Percentiles rank a stretch among this genome's conserved stretches.
Evolutionary conservation across 1,139 yeast genomes (phyloP).

Genomic region (Sugiyamaella neomexicana): DNA sequence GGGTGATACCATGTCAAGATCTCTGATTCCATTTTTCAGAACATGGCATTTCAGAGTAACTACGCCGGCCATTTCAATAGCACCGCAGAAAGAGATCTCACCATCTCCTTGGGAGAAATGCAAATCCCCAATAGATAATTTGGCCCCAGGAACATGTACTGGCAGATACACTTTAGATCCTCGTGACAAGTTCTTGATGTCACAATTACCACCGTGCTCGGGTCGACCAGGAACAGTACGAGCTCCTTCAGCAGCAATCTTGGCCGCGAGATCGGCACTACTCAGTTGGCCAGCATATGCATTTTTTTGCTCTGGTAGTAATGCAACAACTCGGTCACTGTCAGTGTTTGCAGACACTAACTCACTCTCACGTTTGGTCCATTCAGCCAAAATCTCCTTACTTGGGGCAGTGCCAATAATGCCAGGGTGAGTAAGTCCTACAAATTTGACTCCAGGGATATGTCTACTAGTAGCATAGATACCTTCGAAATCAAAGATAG

Average conservation of each 20-base stretch:
- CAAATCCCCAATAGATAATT: conserved; percentile 50
- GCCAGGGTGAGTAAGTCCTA: conserved; percentile 49
- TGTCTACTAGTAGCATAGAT: conserved; percentile 50
- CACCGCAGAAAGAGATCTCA: conserved; percentile 55
- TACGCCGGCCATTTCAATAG: conserved; percentile 54
- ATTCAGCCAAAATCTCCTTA: conserved; percentile 44
- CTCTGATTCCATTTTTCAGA: conserved; percentile 47
- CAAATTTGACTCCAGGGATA: conserved; percentile 49
- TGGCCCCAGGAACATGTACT: conserved; percentile 50
- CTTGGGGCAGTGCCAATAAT: conserved; percentile 53
- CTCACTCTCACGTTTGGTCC: conserved; percentile 48
- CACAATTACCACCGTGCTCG: conserved; percentile 56
- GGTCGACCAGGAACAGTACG: conserved; percentile 55
- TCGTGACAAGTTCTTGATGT: conserved; percentile 50
- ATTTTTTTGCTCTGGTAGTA: conserved; percentile 43
- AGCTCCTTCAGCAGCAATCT: conserved; percentile 47
- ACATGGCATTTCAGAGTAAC: conserved; percentile 42
- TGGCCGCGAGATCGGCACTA: conserved; percentile 34
- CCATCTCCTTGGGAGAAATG: conserved; percentile 57
- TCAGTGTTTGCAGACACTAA: conserved; percentile 19
- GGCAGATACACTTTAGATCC: conserved; percentile 53
- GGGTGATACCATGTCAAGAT: conserved; percentile 43
- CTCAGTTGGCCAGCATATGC: conserved; percentile 47
- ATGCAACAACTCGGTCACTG: conserved; percentile 43
- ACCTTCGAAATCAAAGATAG: conserved; percentile 54